Evolutionary conservation across 148 eudicot species (phyloP), one percentile per base, ranked within the genome.

Genomic region (Chenopodium berlandieri): DNA sequence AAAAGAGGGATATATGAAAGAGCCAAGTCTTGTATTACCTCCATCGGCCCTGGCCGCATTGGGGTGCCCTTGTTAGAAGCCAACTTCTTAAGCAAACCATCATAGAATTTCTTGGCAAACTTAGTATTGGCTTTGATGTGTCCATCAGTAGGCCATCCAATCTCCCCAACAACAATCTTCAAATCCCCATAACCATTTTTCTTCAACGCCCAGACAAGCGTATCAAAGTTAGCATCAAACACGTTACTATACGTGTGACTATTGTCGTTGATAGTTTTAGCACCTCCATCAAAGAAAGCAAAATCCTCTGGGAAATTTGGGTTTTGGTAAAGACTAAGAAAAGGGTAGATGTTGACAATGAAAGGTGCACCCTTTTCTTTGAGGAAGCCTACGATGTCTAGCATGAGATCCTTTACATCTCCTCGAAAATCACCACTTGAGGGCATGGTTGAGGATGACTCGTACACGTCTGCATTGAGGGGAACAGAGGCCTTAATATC

Each of bases 391-490:
- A 88, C 87, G n/a, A 94, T 88, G 50, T 92, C 71, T 5, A 75
- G 14, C 98, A 94, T 94, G 3, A 78, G 75, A 20, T 84, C 83
- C 63, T 87, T 85, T 1, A 92, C 80, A 23, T 94, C 98, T 0
- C 44, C 56, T 2, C 98, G 88, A 23, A 92, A 94, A 77, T 89
- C 80, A 2, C 98, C 98, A 1, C 9, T 73, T 0, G 98, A 94
- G 14, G 98, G 98, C 32, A 75, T 75, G n/a, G 76, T 80, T 0
- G 90, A 80, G 12, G 86, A 67, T 7, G 94, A 89, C 17, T 86
- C 87, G 56, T 94, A 94, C 5, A 94, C 98, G 74, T 92, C 98
- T 9, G 97, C 93, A 74, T 96, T 96, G 4, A 85, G 90, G n/a
- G 99, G 99, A 50, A 87, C 84, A 30, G 95, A 87, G 31, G 85